phyloP scores from a whole-genome alignment of 75 land plant species.

The Pinus tabuliformis region DNA sequence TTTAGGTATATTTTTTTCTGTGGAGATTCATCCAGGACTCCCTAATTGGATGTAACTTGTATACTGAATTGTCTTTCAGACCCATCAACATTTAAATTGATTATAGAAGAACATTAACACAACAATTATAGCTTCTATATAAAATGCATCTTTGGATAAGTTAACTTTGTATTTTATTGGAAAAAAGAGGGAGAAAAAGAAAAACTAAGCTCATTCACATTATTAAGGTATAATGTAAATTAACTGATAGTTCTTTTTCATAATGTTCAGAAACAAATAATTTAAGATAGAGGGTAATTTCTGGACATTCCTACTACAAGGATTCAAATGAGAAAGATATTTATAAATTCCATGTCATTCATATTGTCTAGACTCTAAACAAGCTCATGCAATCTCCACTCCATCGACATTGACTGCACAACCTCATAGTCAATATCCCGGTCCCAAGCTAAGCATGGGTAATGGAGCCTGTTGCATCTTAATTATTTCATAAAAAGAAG shows the following conservation, averaged over 20 bases:
- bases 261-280: not conserved
- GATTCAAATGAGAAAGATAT: not conserved
- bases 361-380: constrained; percentile 6
- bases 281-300: not conserved
- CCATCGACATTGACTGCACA: not conserved
- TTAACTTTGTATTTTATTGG: not conserved
- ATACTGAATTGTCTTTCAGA: too few relatives aligned
- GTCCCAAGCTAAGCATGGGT: too few relatives aligned
- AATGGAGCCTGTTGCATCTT: not conserved
- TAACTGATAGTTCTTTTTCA: not conserved
- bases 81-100: too few relatives aligned
- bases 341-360: not conserved
- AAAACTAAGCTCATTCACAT: not conserved
- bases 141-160: too few relatives aligned
- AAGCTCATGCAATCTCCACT: not conserved
- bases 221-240: not conserved
- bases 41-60: too few relatives aligned
- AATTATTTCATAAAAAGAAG: not conserved
- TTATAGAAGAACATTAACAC: too few relatives aligned
- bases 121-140: too few relatives aligned
- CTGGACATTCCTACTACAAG: not conserved
- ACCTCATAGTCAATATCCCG: not conserved
- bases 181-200: not conserved
- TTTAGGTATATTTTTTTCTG: too few relatives aligned
- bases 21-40: too few relatives aligned